phyloP scores from a whole-genome alignment of 148 eudicot species.

The Heliamphora exappendiculata region DNA sequence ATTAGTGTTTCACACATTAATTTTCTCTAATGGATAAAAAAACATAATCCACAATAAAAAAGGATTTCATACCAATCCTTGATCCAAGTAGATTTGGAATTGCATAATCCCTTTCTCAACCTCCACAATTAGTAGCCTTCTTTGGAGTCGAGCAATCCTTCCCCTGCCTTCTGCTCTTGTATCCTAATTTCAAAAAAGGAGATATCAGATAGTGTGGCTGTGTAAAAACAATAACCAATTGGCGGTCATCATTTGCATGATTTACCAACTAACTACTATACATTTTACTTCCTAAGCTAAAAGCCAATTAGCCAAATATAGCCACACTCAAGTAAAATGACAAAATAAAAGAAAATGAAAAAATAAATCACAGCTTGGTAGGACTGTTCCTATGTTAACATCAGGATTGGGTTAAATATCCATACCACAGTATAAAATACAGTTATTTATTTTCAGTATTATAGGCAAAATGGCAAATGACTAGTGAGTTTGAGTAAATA shows the following conservation, averaged over 20 bases:
- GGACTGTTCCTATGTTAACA: not conserved
- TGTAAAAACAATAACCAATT: not conserved
- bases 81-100: conserved; percentile 60
- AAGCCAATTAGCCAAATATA: not conserved
- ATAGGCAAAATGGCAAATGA: too few species aligned
- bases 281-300: not conserved
- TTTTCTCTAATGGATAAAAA: not conserved
- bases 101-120: conserved; percentile 81
- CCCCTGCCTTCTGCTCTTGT: conserved; percentile 94
- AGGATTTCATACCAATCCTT: conserved; percentile 53
- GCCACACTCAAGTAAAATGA: not conserved
- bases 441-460: too few species aligned
- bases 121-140: conserved; percentile 85
- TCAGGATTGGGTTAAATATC: too few species aligned
- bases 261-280: not conserved
- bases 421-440: too few species aligned
- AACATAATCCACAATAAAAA: not conserved
- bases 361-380: not conserved
- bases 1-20: not conserved
- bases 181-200: conserved; percentile 39
- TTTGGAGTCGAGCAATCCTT: conserved; percentile 78
- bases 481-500: too few species aligned
- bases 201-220: not conserved
- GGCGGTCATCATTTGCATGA: not conserved
- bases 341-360: not conserved